Evolutionary conservation across 129 eudicot genomes (phyloP).

Genomic region (Saposhnikovia divaricata): DNA sequence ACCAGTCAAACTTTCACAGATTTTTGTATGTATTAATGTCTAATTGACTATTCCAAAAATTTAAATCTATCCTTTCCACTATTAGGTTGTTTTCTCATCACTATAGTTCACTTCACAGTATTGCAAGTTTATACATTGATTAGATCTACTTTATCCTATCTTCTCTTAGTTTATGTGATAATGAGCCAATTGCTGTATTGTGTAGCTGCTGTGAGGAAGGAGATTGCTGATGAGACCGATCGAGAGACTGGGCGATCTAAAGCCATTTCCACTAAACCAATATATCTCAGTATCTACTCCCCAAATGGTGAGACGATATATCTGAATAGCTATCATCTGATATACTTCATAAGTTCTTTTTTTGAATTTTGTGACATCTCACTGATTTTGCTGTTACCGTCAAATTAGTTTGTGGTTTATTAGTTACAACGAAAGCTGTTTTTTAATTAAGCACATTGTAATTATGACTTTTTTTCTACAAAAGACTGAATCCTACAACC

Average conservation of each 20-base stretch:
- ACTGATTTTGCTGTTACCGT: background rate
- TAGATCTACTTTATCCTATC: background rate
- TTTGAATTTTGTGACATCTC: background rate
- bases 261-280: constrained; percentile 77
- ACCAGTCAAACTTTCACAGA: constrained; percentile 69
- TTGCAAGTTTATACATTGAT: background rate
- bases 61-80: background rate
- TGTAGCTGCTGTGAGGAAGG: constrained; percentile 91
- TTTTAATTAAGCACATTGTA: background rate
- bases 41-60: background rate
- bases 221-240: constrained; percentile 94
- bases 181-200: constrained; percentile 2
- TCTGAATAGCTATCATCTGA: constrained; percentile 4
- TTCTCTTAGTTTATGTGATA: background rate
- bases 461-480: background rate
- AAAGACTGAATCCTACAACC: background rate
- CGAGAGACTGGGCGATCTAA: constrained; percentile 87
- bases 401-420: background rate
- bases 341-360: background rate
- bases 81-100: background rate
- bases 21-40: constrained; percentile 42
- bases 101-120: background rate
- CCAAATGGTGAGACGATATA: constrained; percentile 65
- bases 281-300: constrained; percentile 90
- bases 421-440: background rate